A percentile compares a stretch with the other conserved stretches of the same genome.
Conservation (phyloP, 108 stramenopile species). For the Stephanodiscus triporus region DNA sequence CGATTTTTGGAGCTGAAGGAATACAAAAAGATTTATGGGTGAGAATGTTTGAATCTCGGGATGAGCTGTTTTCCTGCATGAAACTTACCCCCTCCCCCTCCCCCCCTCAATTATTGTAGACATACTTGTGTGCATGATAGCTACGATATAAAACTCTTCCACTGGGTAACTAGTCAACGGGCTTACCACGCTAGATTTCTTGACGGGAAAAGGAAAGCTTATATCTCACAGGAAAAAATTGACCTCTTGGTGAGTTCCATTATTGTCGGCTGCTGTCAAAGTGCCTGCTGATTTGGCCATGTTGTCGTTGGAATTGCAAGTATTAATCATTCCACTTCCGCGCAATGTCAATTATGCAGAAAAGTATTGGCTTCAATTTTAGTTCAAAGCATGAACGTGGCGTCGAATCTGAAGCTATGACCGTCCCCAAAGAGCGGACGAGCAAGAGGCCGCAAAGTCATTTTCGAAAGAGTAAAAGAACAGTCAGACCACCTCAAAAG, state of each 20-base stretch:
- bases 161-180: neutral
- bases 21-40: conserved; percentile 13
- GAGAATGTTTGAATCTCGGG: neutral
- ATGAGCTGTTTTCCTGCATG: neutral
- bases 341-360: neutral
- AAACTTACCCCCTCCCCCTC: neutral
- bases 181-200: neutral
- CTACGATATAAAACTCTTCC: neutral
- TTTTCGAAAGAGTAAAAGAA: conserved; percentile 6
- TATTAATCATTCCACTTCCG: neutral
- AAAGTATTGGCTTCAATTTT: neutral
- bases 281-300: neutral
- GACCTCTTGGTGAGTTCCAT: neutral
- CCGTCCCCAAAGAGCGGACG: neutral
- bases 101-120: neutral
- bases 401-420: neutral
- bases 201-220: neutral
- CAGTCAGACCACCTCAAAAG: neutral
- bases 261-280: neutral
- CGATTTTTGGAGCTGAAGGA: conserved; percentile 9
- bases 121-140: neutral
- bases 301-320: neutral
- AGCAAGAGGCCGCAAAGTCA: neutral
- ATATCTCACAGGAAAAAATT: neutral
- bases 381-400: too few relatives aligned